Base-by-base conservation (phyloP, 345 rosid genomes). In the Nephelium lappaceum region DNA sequence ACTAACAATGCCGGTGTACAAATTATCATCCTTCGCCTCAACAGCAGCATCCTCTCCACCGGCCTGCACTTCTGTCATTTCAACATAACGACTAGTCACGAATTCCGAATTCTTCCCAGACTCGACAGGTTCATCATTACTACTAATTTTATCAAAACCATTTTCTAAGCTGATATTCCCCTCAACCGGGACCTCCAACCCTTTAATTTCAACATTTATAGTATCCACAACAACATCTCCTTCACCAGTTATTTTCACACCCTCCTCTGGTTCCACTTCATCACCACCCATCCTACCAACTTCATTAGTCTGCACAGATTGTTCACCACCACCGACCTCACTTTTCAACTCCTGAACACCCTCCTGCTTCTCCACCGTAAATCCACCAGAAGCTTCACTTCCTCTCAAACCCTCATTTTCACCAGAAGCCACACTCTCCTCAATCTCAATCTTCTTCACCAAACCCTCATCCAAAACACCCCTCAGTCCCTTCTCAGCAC, bases 121-220 rank as follows among this genome's bases (percentile, higher is more conserved):
- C 62, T 78, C 81, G 42, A 77, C 38, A 0, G 41, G 58, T 71
- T 76, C 86, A 12, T 74, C 84, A 69, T 66, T 82, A 68, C 53
- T 58, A 42, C 73, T 82, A 79, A 84, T 74, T 39, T 72, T 83
- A 76, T 87, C 85, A 83, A 89, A 87, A 65, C 83, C 87, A 85
- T 88, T 89, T 72, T 84, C 88, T 81, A 88, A 61, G 36, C 80
- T 75, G 21, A 67, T 80, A 62, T 55, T 58, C 71, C 36, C 79
- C 72, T 80, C 74, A 72, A 73, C 81, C 6, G 78, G 69, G 74
- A 68, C 74, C 42, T 75, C 89, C 75, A 75, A 69, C 71, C 73
- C 89, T 60, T 42, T 67, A 79, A 39, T 63, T 16, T 80, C 88
- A 71, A 71, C 79, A 71, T 74, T 78, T 16, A 85, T 73, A 11